Conservation (phyloP, 2,329 filamentous ascomycete genomes). For the Aspergillus unguis region DNA sequence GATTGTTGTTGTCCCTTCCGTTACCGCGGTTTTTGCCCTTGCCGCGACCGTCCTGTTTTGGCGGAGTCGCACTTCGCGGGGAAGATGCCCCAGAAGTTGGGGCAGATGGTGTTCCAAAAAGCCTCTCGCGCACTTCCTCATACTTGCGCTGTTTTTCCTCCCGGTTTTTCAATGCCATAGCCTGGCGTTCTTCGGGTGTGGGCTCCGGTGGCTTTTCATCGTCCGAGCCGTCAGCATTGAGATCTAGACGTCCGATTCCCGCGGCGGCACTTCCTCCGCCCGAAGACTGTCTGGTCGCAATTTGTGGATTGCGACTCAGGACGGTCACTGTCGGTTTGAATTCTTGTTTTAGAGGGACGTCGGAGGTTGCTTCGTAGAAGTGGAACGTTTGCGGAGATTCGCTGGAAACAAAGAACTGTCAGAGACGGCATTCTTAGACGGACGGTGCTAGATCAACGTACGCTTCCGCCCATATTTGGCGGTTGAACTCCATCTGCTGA, state of each 20-base stretch:
- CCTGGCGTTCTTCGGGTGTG: slow-evolving; percentile 72
- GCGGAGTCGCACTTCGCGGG: slow-evolving; percentile 61
- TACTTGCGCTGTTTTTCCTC: slow-evolving; percentile 91
- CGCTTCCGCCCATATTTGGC: slow-evolving; percentile 86
- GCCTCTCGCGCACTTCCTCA: slow-evolving; percentile 80
- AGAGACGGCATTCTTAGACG: neutral
- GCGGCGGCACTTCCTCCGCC: slow-evolving; percentile 41
- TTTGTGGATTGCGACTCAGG: slow-evolving; percentile 70
- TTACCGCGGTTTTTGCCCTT: slow-evolving; percentile 52
- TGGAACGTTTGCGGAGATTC: slow-evolving; percentile 72
- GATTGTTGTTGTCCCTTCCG: slow-evolving; percentile 38
- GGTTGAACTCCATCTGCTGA: slow-evolving; percentile 77
- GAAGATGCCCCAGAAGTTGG: slow-evolving; percentile 56
- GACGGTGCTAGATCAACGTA: slow-evolving; percentile 39
- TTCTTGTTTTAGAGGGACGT: slow-evolving; percentile 62
- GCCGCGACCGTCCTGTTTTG: slow-evolving; percentile 39
- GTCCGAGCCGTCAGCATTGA: slow-evolving; percentile 58
- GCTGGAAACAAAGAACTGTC: slow-evolving; percentile 41
- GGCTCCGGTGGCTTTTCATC: slow-evolving; percentile 63
- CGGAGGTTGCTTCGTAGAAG: slow-evolving; percentile 65
- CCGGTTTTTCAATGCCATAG: slow-evolving; percentile 71
- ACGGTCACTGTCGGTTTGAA: slow-evolving; percentile 83
- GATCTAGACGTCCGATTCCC: slow-evolving; percentile 46
- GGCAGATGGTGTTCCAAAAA: slow-evolving; percentile 64
- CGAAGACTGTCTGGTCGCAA: slow-evolving; percentile 57